Evolutionary conservation across 2,329 filamentous ascomycete species (phyloP), one percentile per base, ranked within the genome.

Genomic region (Fusarium continuum): DNA sequence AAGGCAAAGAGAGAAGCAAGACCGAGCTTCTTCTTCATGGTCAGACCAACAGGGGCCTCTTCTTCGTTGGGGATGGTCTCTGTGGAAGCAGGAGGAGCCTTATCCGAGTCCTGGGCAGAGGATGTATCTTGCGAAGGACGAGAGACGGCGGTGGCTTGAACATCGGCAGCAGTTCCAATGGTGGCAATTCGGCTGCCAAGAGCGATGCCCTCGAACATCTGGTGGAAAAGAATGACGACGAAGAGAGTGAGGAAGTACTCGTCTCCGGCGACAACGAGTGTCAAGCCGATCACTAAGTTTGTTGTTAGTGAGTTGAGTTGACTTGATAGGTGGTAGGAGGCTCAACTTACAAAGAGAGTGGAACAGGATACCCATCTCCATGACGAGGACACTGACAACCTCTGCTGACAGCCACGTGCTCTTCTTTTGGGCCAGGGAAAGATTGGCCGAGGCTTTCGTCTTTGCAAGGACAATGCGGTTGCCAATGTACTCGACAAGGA

Each of bases 161-260:
- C 29, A 16, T 67, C 58, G 20, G 55, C 40, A 10, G 36, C 35
- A 5, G 72, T 74, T 22, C 79, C 82, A 2, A 91, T 79, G 1
- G 83, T 81, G 8, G 89, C 88, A 61, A 92, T 92, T 13, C 88
- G 85, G 8, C 86, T 86, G 16, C 90, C 90, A 1, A 93, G 85
- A 1, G 90, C 90, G 39, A 93, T 80, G 5, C 91, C 90, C 72
- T 92, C 90, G 68, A 93, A 91, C 79, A 91, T 86, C 70, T 92
- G 90, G 71, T 92, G 90, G 77, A 92, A 92, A 53, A 92, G 77
- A 55, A 93, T 91, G 49, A 92, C 90, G 36, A 85, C 73, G 56
- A 85, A 85, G n/a, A 87, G 79, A 2, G 82, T 85, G 49, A 81
- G 72, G 75, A 86, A 86, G 66, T 81, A 83, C 31, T 76, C 78